These are phyloP conservation scores for Fonsecaea multimorphosa DNA, from an alignment of 2,329 filamentous ascomycete species.

Conservation along the genomic window DNA sequence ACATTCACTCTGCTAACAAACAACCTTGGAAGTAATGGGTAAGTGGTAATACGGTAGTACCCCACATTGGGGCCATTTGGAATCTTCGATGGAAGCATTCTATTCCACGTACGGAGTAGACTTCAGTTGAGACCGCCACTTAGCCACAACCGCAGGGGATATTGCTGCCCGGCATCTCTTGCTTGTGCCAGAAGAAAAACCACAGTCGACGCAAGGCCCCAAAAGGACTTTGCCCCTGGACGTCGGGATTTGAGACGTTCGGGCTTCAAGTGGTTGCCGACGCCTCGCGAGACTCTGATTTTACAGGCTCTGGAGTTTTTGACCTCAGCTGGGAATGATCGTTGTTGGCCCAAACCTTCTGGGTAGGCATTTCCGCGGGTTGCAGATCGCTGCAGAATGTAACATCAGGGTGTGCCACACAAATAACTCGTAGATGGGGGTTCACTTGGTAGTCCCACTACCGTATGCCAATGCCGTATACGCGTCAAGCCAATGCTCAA, in stretches of 20 bases:
- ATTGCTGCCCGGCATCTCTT: not conserved
- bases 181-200: not conserved
- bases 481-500: too few species aligned
- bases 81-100: not conserved
- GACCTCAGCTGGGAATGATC: not conserved
- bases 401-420: too few species aligned
- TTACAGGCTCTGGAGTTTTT: not conserved
- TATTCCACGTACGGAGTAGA: not conserved
- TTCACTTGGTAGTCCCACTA: too few species aligned
- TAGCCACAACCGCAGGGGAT: not conserved
- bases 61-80: not conserved
- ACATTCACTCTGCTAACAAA: too few species aligned
- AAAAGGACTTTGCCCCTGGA: not conserved
- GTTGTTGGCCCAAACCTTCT: not conserved
- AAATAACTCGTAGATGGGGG: too few species aligned
- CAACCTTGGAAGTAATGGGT: too few species aligned
- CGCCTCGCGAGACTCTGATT: too few species aligned
- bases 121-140: too few species aligned
- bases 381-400: too few species aligned
- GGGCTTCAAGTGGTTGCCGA: not conserved
- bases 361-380: too few species aligned
- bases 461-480: too few species aligned
- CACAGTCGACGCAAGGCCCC: not conserved
- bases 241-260: not conserved
- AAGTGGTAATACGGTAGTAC: too few species aligned